These are phyloP conservation scores for Candida verbasci DNA, from an alignment of 805 yeast genomes.

Conservation along the genomic window DNA sequence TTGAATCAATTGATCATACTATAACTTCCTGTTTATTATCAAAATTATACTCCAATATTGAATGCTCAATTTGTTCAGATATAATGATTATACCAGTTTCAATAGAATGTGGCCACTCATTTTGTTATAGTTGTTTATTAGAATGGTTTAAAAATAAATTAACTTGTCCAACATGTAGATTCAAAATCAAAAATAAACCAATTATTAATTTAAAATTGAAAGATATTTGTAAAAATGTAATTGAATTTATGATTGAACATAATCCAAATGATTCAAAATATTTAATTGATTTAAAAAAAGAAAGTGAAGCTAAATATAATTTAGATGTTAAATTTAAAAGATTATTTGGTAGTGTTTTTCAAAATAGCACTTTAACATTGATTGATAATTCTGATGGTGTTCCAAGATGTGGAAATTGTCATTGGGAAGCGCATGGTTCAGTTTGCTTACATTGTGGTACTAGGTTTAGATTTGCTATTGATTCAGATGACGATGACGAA, in stretches of 20 bases:
- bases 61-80: slow-evolving; percentile 69
- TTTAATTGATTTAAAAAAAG: slow-evolving; percentile 22
- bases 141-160: slow-evolving; percentile 57
- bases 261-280: slow-evolving; percentile 23
- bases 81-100: slow-evolving; percentile 62
- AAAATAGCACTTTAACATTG: slow-evolving; percentile 44
- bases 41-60: slow-evolving; percentile 27
- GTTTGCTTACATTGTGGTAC: slow-evolving; percentile 68
- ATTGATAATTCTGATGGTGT: slow-evolving; percentile 68
- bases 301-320: slow-evolving; percentile 30
- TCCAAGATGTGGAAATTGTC: slow-evolving; percentile 69
- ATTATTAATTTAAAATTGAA: slow-evolving; percentile 49
- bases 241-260: slow-evolving; percentile 36
- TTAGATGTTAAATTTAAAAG: slow-evolving; percentile 32
- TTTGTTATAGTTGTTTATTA: slow-evolving; percentile 61
- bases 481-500: slow-evolving; percentile 30
- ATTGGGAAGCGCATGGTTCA: slow-evolving; percentile 72
- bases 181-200: slow-evolving; percentile 45
- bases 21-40: slow-evolving; percentile 20
- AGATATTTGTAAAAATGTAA: slow-evolving; percentile 34
- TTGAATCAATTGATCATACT: slow-evolving; percentile 12
- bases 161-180: slow-evolving; percentile 69
- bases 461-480: slow-evolving; percentile 36
- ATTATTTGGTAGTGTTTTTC: slow-evolving; percentile 48
- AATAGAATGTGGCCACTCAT: slow-evolving; percentile 68